Percentiles rank a stretch among this genome's conserved stretches.
Evolutionary conservation across 805 yeast species (phyloP).

Genomic region (Ogataea henricii): DNA sequence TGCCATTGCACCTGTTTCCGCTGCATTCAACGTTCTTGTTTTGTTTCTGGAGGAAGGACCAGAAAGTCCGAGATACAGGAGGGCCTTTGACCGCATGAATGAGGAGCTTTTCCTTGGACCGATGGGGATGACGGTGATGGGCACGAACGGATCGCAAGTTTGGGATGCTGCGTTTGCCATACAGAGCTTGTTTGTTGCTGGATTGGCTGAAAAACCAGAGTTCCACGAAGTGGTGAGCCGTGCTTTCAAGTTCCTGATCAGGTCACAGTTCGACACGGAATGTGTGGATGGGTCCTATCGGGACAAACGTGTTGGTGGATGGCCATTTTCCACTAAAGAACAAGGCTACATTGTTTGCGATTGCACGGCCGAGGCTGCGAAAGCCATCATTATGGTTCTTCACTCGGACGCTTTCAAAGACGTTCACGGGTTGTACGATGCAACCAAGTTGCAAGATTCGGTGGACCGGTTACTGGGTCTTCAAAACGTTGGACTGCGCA

Average conservation of each 20-base stretch:
- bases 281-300: constrained; percentile 78
- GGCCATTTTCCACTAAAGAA: constrained; percentile 94
- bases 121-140: constrained; percentile 90
- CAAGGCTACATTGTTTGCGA: constrained; percentile 98
- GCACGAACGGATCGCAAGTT: constrained; percentile 95
- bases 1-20: constrained; percentile 92
- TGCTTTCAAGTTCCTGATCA: constrained; percentile 70
- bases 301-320: constrained; percentile 83
- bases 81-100: constrained; percentile 58
- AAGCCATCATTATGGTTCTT: constrained; percentile 90
- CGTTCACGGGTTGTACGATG: constrained; percentile 42
- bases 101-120: constrained; percentile 85
- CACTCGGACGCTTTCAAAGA: constrained; percentile 57
- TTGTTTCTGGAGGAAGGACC: constrained; percentile 69
- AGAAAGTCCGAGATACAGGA: constrained; percentile 59
- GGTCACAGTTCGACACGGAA: constrained; percentile 84
- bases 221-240: constrained; percentile 62
- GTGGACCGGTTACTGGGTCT: constrained; percentile 74
- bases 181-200: constrained; percentile 80
- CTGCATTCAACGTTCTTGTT: constrained; percentile 79
- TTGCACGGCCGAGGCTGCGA: constrained; percentile 94
- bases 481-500: constrained; percentile 65
- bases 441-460: constrained; percentile 59
- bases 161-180: constrained; percentile 96
- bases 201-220: constrained; percentile 68